Percentiles rank a stretch among this genome's conserved stretches.
Conservation (phyloP, 257 asterid species). For the Solanum sparsipilum region DNA sequence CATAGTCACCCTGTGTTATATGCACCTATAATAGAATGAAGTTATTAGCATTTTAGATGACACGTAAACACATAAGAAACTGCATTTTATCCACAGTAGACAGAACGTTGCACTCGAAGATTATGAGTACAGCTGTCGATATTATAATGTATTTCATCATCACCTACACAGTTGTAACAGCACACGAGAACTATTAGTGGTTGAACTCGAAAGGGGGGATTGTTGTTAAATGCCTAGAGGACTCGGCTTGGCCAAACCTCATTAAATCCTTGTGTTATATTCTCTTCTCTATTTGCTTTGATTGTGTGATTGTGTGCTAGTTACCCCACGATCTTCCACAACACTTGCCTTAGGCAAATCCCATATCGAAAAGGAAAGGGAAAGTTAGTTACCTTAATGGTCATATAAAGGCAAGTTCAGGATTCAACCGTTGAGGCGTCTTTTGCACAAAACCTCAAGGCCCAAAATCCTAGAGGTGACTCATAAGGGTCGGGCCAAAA, state of each 20-base stretch:
- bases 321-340: background rate
- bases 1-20: slow-evolving; percentile 97
- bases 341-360: background rate
- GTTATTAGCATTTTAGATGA: background rate
- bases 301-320: background rate
- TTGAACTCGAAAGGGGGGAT: background rate
- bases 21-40: slow-evolving; percentile 48
- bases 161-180: background rate
- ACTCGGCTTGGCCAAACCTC: background rate
- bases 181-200: background rate
- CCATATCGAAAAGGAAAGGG: background rate
- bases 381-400: background rate
- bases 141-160: background rate
- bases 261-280: background rate
- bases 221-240: background rate
- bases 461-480: background rate
- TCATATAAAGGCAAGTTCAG: background rate
- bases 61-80: background rate
- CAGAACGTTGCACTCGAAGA: background rate
- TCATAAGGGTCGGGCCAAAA: background rate
- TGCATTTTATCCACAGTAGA: background rate
- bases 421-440: background rate
- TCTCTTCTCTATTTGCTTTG: background rate
- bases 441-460: background rate
- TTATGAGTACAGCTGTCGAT: background rate